phyloP scores from a whole-genome alignment of 2,329 filamentous ascomycete species.

The Diaporthe sp. region DNA sequence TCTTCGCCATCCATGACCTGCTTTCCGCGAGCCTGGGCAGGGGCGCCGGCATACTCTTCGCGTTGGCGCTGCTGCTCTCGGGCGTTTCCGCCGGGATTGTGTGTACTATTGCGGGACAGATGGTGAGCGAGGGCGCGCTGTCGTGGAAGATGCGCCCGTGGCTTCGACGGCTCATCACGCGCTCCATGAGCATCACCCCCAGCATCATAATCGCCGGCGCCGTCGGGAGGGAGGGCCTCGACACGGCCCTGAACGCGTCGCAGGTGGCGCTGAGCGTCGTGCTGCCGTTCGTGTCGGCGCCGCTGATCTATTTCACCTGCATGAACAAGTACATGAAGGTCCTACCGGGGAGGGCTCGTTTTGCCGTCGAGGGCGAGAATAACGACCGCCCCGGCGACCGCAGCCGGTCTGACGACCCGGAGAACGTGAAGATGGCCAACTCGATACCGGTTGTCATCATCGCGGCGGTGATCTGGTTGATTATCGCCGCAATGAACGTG shows the following conservation, averaged over 20 bases:
- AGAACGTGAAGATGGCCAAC: constrained; percentile 76
- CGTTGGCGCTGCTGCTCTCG: constrained; percentile 83
- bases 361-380: constrained; percentile 45
- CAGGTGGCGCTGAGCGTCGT: constrained; percentile 86
- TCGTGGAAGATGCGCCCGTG: constrained; percentile 82
- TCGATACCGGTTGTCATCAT: constrained; percentile 70
- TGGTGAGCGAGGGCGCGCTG: constrained; percentile 87
- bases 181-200: constrained; percentile 84
- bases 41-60: constrained; percentile 86
- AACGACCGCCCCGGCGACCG: constrained; percentile 22
- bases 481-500: constrained; percentile 79
- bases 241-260: constrained; percentile 78
- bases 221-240: constrained; percentile 79
- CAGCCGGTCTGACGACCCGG: constrained; percentile 73
- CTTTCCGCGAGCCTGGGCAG: constrained; percentile 78
- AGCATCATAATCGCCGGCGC: constrained; percentile 87
- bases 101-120: constrained; percentile 91
- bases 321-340: constrained; percentile 86
- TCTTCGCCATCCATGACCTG: constrained; percentile 86
- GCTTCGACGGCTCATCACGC: constrained; percentile 82
- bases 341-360: constrained; percentile 57
- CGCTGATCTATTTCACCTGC: constrained; percentile 88
- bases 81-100: constrained; percentile 88
- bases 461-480: constrained; percentile 65
- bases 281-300: constrained; percentile 85